phyloP scores from a whole-genome alignment of 768 basidiomycete genomes.

The Favolaschia claudopus region DNA sequence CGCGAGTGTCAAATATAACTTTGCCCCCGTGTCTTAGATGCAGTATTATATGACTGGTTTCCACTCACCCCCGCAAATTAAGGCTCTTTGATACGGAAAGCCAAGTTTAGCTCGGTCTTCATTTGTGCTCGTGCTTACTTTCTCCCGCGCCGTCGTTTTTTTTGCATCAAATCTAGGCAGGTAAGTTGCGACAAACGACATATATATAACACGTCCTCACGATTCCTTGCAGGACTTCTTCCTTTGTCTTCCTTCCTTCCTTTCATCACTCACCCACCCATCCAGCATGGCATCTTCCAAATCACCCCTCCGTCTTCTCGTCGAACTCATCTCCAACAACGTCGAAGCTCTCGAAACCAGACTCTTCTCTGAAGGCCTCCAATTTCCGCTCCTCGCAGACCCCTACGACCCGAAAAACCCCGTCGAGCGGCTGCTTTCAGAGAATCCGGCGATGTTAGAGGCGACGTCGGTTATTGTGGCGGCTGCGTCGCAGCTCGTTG shows the following conservation, averaged over 20 bases:
- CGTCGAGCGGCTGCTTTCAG: slow-evolving; percentile 5
- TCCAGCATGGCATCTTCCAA: slow-evolving; percentile 1
- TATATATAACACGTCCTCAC: too few species aligned
- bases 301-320: slow-evolving; percentile 17
- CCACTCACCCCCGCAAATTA: too few species aligned
- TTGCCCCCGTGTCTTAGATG: slow-evolving; percentile 27
- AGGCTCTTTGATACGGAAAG: too few species aligned
- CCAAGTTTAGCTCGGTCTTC: too few species aligned
- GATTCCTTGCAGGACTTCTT: not conserved
- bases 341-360: slow-evolving; percentile 9
- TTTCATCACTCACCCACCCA: too few species aligned
- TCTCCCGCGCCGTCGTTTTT: too few species aligned
- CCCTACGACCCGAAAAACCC: not conserved
- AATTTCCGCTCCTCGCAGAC: not conserved
- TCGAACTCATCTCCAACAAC: not conserved
- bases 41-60: too few species aligned
- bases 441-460: slow-evolving; percentile 10
- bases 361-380: not conserved
- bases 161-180: too few species aligned
- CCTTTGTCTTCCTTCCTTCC: too few species aligned
- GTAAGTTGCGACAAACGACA: too few species aligned
- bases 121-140: too few species aligned
- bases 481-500: slow-evolving; percentile 33
- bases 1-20: slow-evolving; percentile 74
- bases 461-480: slow-evolving; percentile 25